Percentiles rank a stretch among this genome's conserved stretches.
Conservation (phyloP, 2,329 filamentous ascomycete species). For the Talaromyces funiculosus region DNA sequence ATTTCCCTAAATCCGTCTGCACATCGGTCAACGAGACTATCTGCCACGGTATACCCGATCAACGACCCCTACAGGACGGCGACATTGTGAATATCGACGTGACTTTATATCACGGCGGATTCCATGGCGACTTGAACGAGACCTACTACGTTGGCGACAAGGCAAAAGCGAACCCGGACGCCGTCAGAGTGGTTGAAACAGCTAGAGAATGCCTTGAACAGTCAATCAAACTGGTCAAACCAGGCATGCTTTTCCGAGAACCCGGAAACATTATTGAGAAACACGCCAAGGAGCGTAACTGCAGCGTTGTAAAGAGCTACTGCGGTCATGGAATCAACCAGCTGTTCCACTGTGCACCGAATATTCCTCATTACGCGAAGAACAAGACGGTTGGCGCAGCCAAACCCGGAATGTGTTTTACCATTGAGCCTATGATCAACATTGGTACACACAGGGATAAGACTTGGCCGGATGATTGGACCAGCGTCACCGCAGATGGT, state of each 20-base stretch:
- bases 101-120: conserved; percentile 87
- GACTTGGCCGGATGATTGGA: conserved; percentile 99
- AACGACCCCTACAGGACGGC: conserved; percentile 78
- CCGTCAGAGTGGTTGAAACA: conserved; percentile 84
- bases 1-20: conserved; percentile 97
- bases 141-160: conserved; percentile 96
- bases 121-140: conserved; percentile 95
- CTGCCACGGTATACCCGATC: conserved; percentile 95
- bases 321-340: conserved; percentile 94
- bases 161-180: conserved; percentile 74
- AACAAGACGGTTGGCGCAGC: conserved; percentile 95
- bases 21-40: conserved; percentile 96
- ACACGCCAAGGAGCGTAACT: conserved; percentile 76
- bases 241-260: conserved; percentile 84
- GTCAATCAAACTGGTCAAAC: conserved; percentile 87
- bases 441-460: conserved; percentile 85
- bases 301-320: conserved; percentile 91
- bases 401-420: conserved; percentile 97
- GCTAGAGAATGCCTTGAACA: conserved; percentile 84
- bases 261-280: conserved; percentile 95
- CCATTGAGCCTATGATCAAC: conserved; percentile 98
- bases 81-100: conserved; percentile 98
- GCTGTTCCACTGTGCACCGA: conserved; percentile 88
- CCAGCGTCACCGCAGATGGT: conserved; percentile 85
- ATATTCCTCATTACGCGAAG: conserved; percentile 95